Evolutionary conservation across 177 flowering plant genomes (phyloP), one percentile per base, ranked within the genome.

Genomic region (Vitis hybrid): DNA sequence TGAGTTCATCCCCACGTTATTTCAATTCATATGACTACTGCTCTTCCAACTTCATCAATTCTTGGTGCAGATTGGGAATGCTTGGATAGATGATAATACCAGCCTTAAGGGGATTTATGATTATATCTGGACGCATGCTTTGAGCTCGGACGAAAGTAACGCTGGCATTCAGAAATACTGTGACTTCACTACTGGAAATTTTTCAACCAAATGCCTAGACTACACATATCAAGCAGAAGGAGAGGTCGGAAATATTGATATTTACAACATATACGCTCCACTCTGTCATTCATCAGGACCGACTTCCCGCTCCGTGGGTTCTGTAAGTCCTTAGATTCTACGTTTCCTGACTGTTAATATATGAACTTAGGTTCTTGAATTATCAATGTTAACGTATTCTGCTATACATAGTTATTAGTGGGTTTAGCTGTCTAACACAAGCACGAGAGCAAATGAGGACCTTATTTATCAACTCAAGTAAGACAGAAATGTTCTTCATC

Each of bases 11-110:
- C 15, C 10, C 21, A 11, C 51, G 19, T 60, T 4, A 13, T 8
- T 60, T 5, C 1, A 60, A 29, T 26, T 11, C 6, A 2, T 19
- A 45, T 4, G 16, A 2, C 64, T 14, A 60, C 11, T 13, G 15
- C 51, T 33, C 26, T 56, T 45, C 2, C 3, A 52, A 11, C 21
- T 33, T 22, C 58, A 57, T 49, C 4, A 13, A 6, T 56, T 15
- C 18, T 13, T 33, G 29, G 6, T 65, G 16, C 77, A 87, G 90
- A 82, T 85, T 26, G 90, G 90, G 21, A 87, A 87, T 80, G 85
- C 82, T 1, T 71, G 62, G 74, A 72, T 85, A 1, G 81, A 87
- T 49, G 75, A 70, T 13, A 63, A 66, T 19, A 72, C 77, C 0
- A 13, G 56, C 18, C 0, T 0, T 0, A 59, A 31, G 56, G 90